Evolutionary conservation across 73 alveolate genomes (phyloP), one percentile per base, ranked within the genome.

Genomic region (Tetrahymena elliotti): DNA sequence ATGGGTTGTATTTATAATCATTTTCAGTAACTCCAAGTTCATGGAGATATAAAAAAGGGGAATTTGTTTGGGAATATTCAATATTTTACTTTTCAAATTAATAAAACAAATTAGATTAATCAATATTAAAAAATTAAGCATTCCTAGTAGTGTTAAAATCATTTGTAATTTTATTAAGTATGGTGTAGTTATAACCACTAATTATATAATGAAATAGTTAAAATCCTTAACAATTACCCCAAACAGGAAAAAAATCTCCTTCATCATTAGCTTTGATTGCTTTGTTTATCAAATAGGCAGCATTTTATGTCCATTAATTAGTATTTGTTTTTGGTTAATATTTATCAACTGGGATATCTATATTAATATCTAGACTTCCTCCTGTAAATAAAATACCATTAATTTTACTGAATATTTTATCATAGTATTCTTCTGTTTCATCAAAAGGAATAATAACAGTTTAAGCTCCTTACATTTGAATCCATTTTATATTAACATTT

Each of bases 201-300:
- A 95, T 92, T 22, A 94, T 94, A 84, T 53, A 94, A 47, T 82
- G 95, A n/a, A 97, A 36, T 20, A 93, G 35, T 93, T 97, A 95
- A 95, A 93, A 95, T 15, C 98, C 98, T 38, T 96, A 93, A 94
- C 98, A 97, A 38, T 92, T 93, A 7, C 96, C 98, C 95, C 95
- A 95, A 31, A 95, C 39, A 18, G 98, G 98, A 84, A 52, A 93
- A 39, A 38, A 47, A 54, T 82, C 95, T 16, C 98, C 98, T 15
- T 93, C 24, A 54, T 96, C 95, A 93, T 97, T 97, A 35, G 94
- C 94, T 93, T 93, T 54, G 20, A 92, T 93, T 16, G 93, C 95
- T 52, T 88, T 94, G 27, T 94, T 47, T 22, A 88, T 31, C 33
- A 94, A 52, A 35, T 88, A 94, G 12, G 96, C 93, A 37, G 93